Percentiles rank a stretch among this genome's conserved stretches.
phyloP scores from a whole-genome alignment of 192 early-diverging fungal genomes.

The Mortierella alpina region DNA sequence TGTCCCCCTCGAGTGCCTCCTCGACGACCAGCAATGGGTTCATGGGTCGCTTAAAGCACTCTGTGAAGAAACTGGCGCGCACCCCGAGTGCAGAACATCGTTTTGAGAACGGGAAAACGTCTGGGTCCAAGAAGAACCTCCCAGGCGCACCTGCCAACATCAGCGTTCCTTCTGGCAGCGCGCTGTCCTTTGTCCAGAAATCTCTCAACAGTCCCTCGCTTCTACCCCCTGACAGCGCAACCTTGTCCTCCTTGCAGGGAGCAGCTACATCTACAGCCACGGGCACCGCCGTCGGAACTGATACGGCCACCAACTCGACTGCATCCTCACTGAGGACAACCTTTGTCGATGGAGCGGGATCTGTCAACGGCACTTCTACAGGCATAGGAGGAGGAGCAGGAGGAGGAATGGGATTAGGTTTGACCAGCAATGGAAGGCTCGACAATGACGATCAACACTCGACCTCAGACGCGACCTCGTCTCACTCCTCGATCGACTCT shows the following conservation, averaged over 20 bases:
- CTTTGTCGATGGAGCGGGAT: conserved; percentile 11
- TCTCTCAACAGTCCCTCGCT: conserved; percentile 17
- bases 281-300: not conserved
- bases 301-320: conserved; percentile 15
- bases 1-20: conserved; percentile 31
- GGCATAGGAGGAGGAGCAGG: not conserved
- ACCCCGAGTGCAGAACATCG: conserved; percentile 56
- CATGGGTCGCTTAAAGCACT: conserved; percentile 63
- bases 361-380: not conserved
- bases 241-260: not conserved
- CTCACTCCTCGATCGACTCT: conserved; percentile 16
- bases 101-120: conserved; percentile 42
- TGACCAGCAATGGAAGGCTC: not conserved
- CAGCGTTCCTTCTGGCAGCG: not conserved
- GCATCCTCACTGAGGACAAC: conserved; percentile 35
- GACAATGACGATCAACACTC: conserved; percentile 30
- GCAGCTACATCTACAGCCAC: not conserved
- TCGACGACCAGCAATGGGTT: conserved; percentile 55
- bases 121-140: conserved; percentile 18
- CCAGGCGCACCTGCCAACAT: not conserved
- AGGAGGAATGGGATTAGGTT: not conserved
- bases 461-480: conserved; percentile 29
- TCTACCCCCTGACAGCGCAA: not conserved
- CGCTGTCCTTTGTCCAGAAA: not conserved
- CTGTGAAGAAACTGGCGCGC: conserved; percentile 59